Conservation (phyloP, 2,329 filamentous ascomycete genomes). For the Aspergillus phoenicis region DNA sequence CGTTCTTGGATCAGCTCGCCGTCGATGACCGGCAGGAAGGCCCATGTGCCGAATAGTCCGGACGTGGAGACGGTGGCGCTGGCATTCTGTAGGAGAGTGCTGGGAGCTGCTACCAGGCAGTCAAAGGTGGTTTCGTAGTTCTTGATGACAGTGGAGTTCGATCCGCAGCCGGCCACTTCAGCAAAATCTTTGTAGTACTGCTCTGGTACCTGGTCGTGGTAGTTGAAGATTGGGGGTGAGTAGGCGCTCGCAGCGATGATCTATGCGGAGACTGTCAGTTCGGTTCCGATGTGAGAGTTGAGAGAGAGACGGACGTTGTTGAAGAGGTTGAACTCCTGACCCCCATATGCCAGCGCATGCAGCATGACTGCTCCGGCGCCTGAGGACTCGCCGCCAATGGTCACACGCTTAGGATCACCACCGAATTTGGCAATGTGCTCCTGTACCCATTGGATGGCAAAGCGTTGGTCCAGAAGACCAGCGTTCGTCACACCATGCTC, state of each 20-base stretch:
- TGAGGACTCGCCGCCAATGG: slow-evolving; percentile 13
- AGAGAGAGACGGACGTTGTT: slow-evolving; percentile 22
- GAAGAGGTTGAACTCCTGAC: slow-evolving; percentile 18
- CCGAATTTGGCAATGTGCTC: slow-evolving; percentile 13
- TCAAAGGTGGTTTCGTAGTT: slow-evolving; percentile 39
- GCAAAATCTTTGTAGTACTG: slow-evolving; percentile 53
- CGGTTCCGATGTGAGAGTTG: background rate
- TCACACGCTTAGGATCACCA: slow-evolving; percentile 10
- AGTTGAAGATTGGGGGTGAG: slow-evolving; percentile 57
- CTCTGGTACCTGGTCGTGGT: slow-evolving; percentile 50
- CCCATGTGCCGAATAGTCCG: slow-evolving; percentile 46
- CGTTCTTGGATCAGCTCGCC: slow-evolving; percentile 41
- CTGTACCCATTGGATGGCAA: slow-evolving; percentile 17
- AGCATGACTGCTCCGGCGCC: slow-evolving; percentile 14
- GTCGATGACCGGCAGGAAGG: slow-evolving; percentile 50
- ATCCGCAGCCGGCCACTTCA: slow-evolving; percentile 42
- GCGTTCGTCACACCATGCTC: slow-evolving; percentile 11
- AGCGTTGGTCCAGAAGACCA: slow-evolving; percentile 16
- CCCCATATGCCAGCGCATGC: slow-evolving; percentile 14
- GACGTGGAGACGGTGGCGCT: slow-evolving; percentile 37
- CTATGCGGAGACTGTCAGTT: slow-evolving; percentile 17
- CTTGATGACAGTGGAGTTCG: background rate
- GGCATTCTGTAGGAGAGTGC: slow-evolving; percentile 41
- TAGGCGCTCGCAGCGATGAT: slow-evolving; percentile 53
- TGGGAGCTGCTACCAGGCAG: slow-evolving; percentile 44